These are phyloP conservation scores for Kalmusia sp. DNA, from an alignment of 2,329 filamentous ascomycete species.

Conservation along the genomic window DNA sequence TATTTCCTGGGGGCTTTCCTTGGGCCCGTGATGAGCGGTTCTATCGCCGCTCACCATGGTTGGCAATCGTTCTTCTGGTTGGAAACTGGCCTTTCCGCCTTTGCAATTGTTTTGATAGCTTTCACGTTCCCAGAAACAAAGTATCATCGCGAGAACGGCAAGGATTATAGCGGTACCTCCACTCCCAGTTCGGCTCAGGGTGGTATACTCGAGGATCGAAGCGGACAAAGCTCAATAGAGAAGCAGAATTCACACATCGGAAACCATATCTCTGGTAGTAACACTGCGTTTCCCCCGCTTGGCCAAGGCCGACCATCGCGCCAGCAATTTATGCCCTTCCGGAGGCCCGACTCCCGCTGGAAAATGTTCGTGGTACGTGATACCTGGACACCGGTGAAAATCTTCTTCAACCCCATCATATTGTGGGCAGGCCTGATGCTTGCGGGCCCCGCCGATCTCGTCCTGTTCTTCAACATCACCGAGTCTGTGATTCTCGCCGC, in stretches of 20 bases:
- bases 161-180: background rate
- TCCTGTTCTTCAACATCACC: constrained; percentile 60
- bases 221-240: constrained; percentile 27
- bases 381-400: constrained; percentile 48
- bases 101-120: constrained; percentile 49
- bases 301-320: constrained; percentile 48
- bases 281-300: constrained; percentile 21
- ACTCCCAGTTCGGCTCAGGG: constrained; percentile 1
- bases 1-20: constrained; percentile 54
- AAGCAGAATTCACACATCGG: constrained; percentile 29
- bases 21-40: constrained; percentile 53
- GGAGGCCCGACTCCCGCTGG: constrained; percentile 48
- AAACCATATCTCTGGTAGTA: background rate
- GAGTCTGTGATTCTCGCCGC: constrained; percentile 56
- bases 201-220: background rate
- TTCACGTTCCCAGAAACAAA: constrained; percentile 54
- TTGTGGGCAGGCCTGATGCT: constrained; percentile 44
- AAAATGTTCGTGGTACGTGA: constrained; percentile 50
- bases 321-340: constrained; percentile 47
- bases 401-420: constrained; percentile 56
- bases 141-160: constrained; percentile 39
- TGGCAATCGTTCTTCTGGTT: constrained; percentile 59
- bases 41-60: constrained; percentile 50
- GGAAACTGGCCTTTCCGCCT: constrained; percentile 47
- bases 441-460: constrained; percentile 47